phyloP scores from a whole-genome alignment of 805 yeast genomes.

The Saccharomycopsis synnaedendra region DNA sequence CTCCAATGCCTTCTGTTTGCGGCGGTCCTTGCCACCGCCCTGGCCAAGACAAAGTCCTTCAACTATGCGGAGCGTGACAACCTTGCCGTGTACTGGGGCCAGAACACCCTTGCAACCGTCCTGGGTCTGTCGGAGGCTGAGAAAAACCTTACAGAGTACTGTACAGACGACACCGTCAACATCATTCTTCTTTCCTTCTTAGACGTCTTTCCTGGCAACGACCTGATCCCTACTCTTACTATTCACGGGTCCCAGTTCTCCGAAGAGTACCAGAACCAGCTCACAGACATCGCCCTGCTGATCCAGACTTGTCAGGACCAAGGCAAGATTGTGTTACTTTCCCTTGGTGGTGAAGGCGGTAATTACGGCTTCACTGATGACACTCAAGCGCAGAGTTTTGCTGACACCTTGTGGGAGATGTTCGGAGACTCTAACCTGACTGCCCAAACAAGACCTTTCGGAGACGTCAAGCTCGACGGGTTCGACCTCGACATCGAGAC shows the following conservation, averaged over 20 bases:
- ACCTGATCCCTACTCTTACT: conserved; percentile 23
- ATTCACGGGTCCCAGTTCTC: conserved; percentile 32
- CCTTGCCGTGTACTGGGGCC: conserved; percentile 73
- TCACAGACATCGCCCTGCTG: conserved; percentile 49
- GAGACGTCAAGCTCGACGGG: conserved; percentile 54
- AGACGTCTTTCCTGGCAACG: conserved; percentile 43
- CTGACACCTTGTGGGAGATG: conserved; percentile 47
- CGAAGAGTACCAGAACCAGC: conserved; percentile 34
- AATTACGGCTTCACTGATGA: conserved; percentile 24
- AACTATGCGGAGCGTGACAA: conserved; percentile 28
- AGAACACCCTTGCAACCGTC: conserved; percentile 54
- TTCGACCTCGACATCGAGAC: conserved; percentile 86
- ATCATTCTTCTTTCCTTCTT: conserved; percentile 65
- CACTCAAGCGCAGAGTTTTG: conserved; percentile 28
- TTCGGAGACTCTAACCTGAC: conserved; percentile 31
- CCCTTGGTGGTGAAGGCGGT: conserved; percentile 40
- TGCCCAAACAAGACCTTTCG: conserved; percentile 32
- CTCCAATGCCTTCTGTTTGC: neutral
- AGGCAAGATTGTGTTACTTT: conserved; percentile 72
- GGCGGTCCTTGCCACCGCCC: neutral
- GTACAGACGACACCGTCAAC: conserved; percentile 59
- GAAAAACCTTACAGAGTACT: conserved; percentile 38
- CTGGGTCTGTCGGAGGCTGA: conserved; percentile 23
- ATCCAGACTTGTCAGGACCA: conserved; percentile 62
- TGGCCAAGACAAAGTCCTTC: conserved; percentile 17